These are phyloP conservation scores for Teunomyces funiuensis DNA, from an alignment of 805 yeast species.

Conservation along the genomic window DNA sequence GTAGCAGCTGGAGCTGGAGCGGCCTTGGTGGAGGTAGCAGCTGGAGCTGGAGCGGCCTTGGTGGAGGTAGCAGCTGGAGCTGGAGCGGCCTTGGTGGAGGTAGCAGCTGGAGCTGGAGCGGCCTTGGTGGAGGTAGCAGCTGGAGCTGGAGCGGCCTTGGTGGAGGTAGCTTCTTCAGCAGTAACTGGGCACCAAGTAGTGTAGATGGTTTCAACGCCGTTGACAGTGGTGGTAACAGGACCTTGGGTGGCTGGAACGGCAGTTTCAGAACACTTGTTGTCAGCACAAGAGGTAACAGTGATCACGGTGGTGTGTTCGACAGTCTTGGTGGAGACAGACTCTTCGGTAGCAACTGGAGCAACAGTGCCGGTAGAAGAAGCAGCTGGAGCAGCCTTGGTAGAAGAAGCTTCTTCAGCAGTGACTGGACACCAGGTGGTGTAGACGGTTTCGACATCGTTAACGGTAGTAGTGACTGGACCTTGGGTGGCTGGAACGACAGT, in stretches of 20 bases:
- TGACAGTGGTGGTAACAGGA: slow-evolving; percentile 30
- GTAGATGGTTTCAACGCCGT: slow-evolving; percentile 38
- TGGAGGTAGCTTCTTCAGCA: slow-evolving; percentile 8
- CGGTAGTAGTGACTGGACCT: slow-evolving; percentile 27
- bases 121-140: slow-evolving; percentile 14
- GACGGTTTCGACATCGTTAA: slow-evolving; percentile 15
- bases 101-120: slow-evolving; percentile 11
- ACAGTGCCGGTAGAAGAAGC: slow-evolving; percentile 9
- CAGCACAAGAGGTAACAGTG: slow-evolving; percentile 41
- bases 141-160: slow-evolving; percentile 21
- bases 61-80: slow-evolving; percentile 11
- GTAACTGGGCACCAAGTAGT: slow-evolving; percentile 39
- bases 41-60: slow-evolving; percentile 23
- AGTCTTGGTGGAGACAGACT: no score
- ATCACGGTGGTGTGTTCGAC: no score
- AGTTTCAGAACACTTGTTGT: slow-evolving; percentile 25
- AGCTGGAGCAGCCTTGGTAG: slow-evolving; percentile 16
- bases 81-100: no score
- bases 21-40: slow-evolving; percentile 12
- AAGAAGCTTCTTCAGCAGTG: slow-evolving; percentile 11
- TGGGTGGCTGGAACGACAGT: slow-evolving; percentile 30
- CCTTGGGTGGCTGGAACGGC: slow-evolving; percentile 15
- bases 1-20: slow-evolving; percentile 9
- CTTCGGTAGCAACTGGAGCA: slow-evolving; percentile 12
- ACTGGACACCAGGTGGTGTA: slow-evolving; percentile 39